Evolutionary conservation across 148 eudicot species (phyloP), one percentile per base, ranked within the genome.

Genomic region (Cornus suecica): DNA sequence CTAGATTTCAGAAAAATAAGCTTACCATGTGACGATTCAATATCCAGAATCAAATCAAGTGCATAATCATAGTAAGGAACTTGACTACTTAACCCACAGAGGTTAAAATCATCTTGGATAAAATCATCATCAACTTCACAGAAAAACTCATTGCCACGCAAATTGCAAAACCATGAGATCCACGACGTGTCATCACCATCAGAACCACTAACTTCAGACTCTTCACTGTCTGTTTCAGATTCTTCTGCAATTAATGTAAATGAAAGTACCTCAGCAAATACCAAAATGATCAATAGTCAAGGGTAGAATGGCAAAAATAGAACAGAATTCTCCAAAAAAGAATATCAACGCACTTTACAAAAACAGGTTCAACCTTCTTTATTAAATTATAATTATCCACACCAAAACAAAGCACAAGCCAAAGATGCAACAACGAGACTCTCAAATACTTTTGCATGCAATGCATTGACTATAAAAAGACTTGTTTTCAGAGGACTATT

Each of bases 91-190:
- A 82, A 71, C 26, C 84, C 84, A 71, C 84, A 82, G 8, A 78
- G 84, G 48, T 82, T 82, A 70, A 82, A 82, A 34, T 82, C 84
- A 63, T 82, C 84, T 51, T 82, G 81, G 31, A 82, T 82, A 75
- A 77, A 82, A 64, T 82, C 80, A 64, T 74, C 81, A 78, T 82
- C 84, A 72, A 82, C 84, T 82, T 82, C 84, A 74, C 84, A 82
- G 74, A 82, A 78, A 26, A 77, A 82, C 66, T 82, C 84, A 78
- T 82, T 82, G 16, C 85, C 85, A 28, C 82, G 76, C 54, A 82
- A 60, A 75, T 76, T 78, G 77, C 85, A 82, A 68, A 82, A 82
- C 85, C 85, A 82, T 23, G 82, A 74, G 23, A 82, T 78, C 85
- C 85, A 82, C 51, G 85, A 78, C 8, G 85, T 82, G 67, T 79